A percentile compares a stretch with the other conserved stretches of the same genome.
These are phyloP conservation scores for Thalassiosira gravida DNA, from an alignment of 352 stramenopile species.

Conservation along the genomic window DNA sequence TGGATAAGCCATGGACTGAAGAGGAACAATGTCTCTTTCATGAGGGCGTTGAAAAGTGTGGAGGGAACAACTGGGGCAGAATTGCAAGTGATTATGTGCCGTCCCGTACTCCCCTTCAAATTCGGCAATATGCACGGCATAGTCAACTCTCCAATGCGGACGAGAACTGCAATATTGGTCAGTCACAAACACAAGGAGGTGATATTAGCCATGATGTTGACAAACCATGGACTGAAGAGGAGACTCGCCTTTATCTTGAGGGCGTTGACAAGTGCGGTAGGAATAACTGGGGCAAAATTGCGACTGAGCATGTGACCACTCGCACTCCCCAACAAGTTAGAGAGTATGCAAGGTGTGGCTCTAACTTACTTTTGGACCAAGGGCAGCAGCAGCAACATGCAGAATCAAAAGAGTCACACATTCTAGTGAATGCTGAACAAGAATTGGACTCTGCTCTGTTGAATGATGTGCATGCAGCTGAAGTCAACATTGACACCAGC, in stretches of 20 bases:
- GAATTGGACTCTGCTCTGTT: too few relatives aligned
- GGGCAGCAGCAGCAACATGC: too few relatives aligned
- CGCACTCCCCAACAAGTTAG: conserved; percentile 15
- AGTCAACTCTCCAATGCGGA: not conserved
- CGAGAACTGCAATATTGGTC: not conserved
- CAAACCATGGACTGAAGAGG: not conserved
- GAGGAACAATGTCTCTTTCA: conserved; percentile 18
- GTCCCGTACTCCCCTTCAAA: conserved; percentile 8
- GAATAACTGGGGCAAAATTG: conserved; percentile 22
- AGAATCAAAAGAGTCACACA: too few relatives aligned
- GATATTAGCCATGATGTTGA: not conserved
- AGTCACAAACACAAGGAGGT: not conserved
- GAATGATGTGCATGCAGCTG: too few relatives aligned
- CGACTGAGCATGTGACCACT: conserved; percentile 6
- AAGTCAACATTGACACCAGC: too few relatives aligned
- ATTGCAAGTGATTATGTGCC: conserved; percentile 17
- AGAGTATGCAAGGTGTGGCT: conserved; percentile 10
- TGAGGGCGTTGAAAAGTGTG: conserved; percentile 11
- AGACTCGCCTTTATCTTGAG: conserved; percentile 9
- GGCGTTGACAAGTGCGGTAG: conserved; percentile 4
- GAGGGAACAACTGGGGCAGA: conserved; percentile 11
- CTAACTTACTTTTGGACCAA: too few relatives aligned
- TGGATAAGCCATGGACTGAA: conserved; percentile 3
- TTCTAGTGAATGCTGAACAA: too few relatives aligned
- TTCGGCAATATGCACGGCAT: conserved; percentile 17